phyloP scores from a whole-genome alignment of 106 monocot genomes.

The Gastrodia elata region DNA sequence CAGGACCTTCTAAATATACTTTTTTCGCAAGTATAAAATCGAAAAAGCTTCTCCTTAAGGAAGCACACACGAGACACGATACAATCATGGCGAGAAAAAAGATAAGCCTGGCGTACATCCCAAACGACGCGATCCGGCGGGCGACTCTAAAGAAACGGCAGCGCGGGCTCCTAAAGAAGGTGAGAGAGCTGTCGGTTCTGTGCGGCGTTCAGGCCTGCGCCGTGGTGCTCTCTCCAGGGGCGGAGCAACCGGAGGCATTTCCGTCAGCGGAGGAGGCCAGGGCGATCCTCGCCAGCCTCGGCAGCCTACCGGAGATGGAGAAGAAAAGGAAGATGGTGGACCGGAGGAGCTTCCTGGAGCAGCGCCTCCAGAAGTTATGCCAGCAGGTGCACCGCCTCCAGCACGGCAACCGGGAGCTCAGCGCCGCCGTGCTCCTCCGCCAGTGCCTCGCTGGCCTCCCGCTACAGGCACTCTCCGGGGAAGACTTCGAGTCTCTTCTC shows the following conservation, averaged over 20 bases:
- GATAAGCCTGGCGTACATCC: conserved; percentile 1
- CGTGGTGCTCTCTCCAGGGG: background rate
- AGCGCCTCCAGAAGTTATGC: background rate
- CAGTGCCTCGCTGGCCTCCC: background rate
- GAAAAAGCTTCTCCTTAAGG: no score
- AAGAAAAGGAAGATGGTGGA: conserved; percentile 7
- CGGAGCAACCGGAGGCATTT: conserved; percentile 3
- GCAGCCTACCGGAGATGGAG: background rate
- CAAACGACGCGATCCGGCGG: background rate
- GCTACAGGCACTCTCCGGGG: no score
- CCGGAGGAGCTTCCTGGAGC: background rate
- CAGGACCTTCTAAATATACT: no score
- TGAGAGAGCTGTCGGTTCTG: conserved; percentile 8
- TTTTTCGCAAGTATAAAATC: no score
- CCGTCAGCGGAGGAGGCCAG: conserved; percentile 5
- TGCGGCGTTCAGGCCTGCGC: conserved; percentile 13
- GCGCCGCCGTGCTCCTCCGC: background rate
- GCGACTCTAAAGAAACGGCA: conserved; percentile 8
- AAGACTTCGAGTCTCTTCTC: no score
- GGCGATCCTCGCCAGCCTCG: background rate
- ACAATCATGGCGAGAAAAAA: conserved; percentile 15
- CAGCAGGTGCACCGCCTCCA: background rate
- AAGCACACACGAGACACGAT: background rate
- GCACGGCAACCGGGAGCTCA: background rate
- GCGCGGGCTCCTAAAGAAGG: conserved; percentile 9